Conservation (phyloP, 2,329 filamentous ascomycete species). For the Colletotrichum chlorophyti region DNA sequence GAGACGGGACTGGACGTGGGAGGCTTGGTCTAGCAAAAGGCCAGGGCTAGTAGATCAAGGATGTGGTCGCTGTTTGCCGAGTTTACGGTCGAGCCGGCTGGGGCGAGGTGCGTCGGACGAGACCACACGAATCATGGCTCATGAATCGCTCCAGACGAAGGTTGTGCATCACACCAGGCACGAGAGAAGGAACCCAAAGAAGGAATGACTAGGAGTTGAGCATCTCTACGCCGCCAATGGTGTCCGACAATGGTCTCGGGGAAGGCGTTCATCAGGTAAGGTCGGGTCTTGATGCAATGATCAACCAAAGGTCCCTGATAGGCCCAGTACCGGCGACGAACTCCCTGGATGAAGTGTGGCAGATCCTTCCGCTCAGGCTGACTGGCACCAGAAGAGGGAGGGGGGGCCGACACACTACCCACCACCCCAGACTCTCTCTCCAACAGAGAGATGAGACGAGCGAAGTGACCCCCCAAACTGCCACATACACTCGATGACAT, state of each 20-base stretch:
- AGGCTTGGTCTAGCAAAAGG: slow-evolving; percentile 12
- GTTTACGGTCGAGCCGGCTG: not conserved
- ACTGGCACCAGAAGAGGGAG: slow-evolving; percentile 4
- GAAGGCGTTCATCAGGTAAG: not conserved
- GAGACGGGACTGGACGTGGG: slow-evolving; percentile 17
- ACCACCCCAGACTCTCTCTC: slow-evolving; percentile 12
- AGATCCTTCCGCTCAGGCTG: slow-evolving; percentile 22
- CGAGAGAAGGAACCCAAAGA: no score
- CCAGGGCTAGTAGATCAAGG: not conserved
- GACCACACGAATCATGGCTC: slow-evolving; percentile 20
- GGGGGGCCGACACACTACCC: slow-evolving; percentile 21
- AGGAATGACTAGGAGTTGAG: not conserved
- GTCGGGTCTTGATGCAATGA: not conserved
- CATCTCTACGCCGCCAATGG: not conserved
- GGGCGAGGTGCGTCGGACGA: slow-evolving; percentile 2
- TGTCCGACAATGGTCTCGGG: not conserved
- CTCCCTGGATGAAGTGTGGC: slow-evolving; percentile 13
- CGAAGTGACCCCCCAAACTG: slow-evolving; percentile 12
- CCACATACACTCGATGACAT: not conserved
- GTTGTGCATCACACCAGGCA: no score
- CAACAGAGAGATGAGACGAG: no score
- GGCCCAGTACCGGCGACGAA: slow-evolving; percentile 15
- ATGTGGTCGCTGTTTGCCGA: not conserved
- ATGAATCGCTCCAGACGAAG: not conserved
- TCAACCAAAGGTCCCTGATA: slow-evolving; percentile 10